Conservation (phyloP, 2,329 filamentous ascomycete genomes). For the Ramichloridium luteum region DNA sequence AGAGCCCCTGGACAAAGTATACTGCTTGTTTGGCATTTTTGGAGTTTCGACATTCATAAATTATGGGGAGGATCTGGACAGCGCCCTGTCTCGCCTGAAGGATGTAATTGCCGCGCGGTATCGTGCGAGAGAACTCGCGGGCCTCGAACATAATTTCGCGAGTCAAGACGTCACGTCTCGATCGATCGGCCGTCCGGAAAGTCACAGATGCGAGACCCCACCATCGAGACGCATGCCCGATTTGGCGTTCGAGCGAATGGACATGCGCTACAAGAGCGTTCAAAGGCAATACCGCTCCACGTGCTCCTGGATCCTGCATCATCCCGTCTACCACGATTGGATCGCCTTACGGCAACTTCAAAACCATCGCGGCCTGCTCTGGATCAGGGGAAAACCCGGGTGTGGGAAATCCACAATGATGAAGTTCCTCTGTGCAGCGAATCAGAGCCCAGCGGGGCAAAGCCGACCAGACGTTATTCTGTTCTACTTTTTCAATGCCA, state of each 20-base stretch:
- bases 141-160: too few species aligned
- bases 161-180: too few species aligned
- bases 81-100: too few species aligned
- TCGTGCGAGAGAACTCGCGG: too few species aligned
- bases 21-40: slow-evolving; percentile 6
- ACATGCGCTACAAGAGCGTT: slow-evolving; percentile 28
- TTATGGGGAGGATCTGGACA: slow-evolving; percentile 4
- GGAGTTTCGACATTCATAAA: slow-evolving; percentile 3
- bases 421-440: slow-evolving; percentile 15
- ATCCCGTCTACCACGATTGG: slow-evolving; percentile 29
- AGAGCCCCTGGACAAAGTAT: slow-evolving; percentile 2
- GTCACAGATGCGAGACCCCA: too few species aligned
- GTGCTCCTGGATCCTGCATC: slow-evolving; percentile 31
- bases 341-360: too few species aligned
- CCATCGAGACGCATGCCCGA: too few species aligned
- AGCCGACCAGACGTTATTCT: slow-evolving; percentile 20
- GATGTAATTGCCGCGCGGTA: too few species aligned
- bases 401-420: slow-evolving; percentile 30
- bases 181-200: too few species aligned
- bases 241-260: slow-evolving; percentile 30
- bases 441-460: slow-evolving; percentile 10
- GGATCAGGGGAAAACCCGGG: slow-evolving; percentile 30
- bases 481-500: slow-evolving; percentile 41
- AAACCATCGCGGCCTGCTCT: slow-evolving; percentile 26
- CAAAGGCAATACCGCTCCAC: slow-evolving; percentile 27